Evolutionary conservation across 352 stramenopile species (phyloP), one percentile per base, ranked within the genome.

Genomic region (Pythium utonaiense): DNA sequence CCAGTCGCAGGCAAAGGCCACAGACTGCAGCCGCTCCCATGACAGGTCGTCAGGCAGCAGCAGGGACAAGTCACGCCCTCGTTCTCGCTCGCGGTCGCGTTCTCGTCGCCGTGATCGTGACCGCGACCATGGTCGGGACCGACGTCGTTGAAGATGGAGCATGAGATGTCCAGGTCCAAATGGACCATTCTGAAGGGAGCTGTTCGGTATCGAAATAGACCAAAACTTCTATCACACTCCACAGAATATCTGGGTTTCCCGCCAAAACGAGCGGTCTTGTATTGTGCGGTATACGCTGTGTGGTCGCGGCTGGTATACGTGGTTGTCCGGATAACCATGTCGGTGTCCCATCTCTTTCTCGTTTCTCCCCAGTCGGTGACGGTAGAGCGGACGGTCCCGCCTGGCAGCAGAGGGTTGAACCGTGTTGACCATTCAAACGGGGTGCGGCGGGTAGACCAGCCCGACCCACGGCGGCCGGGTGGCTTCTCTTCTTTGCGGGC

Each of bases 361-460:
- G 17, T 54, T 60, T 57, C 50, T 51, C n/a, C 14, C 45, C 25
- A 44, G 59, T 66, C 34, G 59, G 59, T 66, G 59, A 22, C 52
- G 13, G 27, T 27, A 53, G 58, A 60, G 31, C 59, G 25, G 53
- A 62, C 45, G 33, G 28, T 49, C 53, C 56, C 24, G 33, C 25
- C 21, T n/a, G 40, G n/a, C 40, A 27, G 40, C 40, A 22, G 55
- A 56, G 49, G 56, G 51, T 57, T 70, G 63, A 70, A 62, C 63
- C 63, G 63, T 51, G 51, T 45, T 45, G 56, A 58, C 63, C 63
- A 70, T 65, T 70, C 63, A 70, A 70, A 65, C 42, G 40, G 58
- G 38, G 40, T 51, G 48, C 24, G 22, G 33, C 57, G 31, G 57
- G 44, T 55, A 50, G 50, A 52, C 34, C 42, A n/a, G 19, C 28